Percentiles rank a stretch among this genome's conserved stretches.
phyloP scores from a whole-genome alignment of 2,329 filamentous ascomycete genomes.

The Botryosphaeria dothidea region DNA sequence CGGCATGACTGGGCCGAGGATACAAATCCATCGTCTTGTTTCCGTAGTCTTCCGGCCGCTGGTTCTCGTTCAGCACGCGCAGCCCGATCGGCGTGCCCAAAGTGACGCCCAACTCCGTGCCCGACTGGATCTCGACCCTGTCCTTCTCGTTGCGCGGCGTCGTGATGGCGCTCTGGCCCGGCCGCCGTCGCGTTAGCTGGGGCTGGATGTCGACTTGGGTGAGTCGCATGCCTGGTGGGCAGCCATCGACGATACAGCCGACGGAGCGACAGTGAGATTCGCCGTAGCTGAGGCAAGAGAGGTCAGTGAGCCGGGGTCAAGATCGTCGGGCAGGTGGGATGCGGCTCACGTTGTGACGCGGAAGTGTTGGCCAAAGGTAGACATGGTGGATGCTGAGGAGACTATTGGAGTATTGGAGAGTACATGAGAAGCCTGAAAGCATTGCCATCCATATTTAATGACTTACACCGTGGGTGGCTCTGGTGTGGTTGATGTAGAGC shows the following conservation, averaged over 20 bases:
- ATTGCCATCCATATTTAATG: background rate
- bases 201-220: slow-evolving; percentile 88
- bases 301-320: slow-evolving; percentile 19
- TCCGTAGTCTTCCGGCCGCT: slow-evolving; percentile 89
- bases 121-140: slow-evolving; percentile 86
- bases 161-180: slow-evolving; percentile 85
- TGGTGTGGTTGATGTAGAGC: too few species aligned
- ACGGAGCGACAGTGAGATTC: slow-evolving; percentile 91
- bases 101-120: slow-evolving; percentile 85
- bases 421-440: background rate
- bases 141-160: slow-evolving; percentile 96
- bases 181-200: slow-evolving; percentile 86
- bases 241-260: slow-evolving; percentile 92
- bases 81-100: slow-evolving; percentile 89
- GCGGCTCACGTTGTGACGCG: slow-evolving; percentile 73
- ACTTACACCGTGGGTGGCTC: background rate
- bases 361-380: slow-evolving; percentile 82
- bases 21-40: slow-evolving; percentile 86
- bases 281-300: slow-evolving; percentile 59
- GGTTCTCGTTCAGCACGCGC: slow-evolving; percentile 87
- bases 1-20: slow-evolving; percentile 89
- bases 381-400: slow-evolving; percentile 57
- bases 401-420: background rate
- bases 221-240: slow-evolving; percentile 82
- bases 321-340: slow-evolving; percentile 1